Evolutionary conservation across 176 grass and related monocot genomes (phyloP), one percentile per base, ranked within the genome.

Genomic region (Dactylis glomerata): DNA sequence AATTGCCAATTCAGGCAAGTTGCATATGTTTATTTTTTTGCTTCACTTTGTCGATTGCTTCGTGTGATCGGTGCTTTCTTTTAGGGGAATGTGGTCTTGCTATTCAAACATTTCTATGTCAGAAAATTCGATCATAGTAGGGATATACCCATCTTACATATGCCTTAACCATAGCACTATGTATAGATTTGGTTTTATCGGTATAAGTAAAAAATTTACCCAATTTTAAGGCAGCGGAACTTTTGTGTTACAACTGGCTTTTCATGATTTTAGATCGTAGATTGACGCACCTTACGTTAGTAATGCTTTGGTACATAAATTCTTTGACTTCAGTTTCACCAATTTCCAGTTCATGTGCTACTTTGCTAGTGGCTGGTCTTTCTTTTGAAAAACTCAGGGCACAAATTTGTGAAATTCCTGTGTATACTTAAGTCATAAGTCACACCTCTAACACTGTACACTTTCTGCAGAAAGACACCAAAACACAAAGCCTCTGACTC

Each of bases 1-100:
- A 94, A 45, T 50, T 94, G 88, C 85, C 89, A 94, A 75, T 98
- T 93, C 84, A 92, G 93, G 93, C 71, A 84, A 67, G 89, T 88
- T 68, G 63, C 32, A 51, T 66, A 41, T 62, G 34, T 78, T 82
- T 61, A 4, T 57, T 11, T 32, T 16, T 51, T 42, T 56, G 67
- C 34, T 57, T 28, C 50, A 5, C 32, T 34, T 1, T 36, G 16
- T 72, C 3, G 40, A 44, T 44, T 27, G 5, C 5, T 24, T 80
- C 11, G 27, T 65, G 19, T 51, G 10, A 5, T 79, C 52, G 41
- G 49, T 51, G 49, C 49, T 19, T 51, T 51, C 49, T 51, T 42
- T 19, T 51, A 51, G 49, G 16, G 15, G 49, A 51, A 51, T 52
- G 50, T 52, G 50, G 50, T 52, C 50, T 37, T 58, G 15, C 34